Percentiles rank a stretch among this genome's conserved stretches.
Evolutionary conservation across 2,329 filamentous ascomycete species (phyloP).

Genomic region (Penicillium crustosum): DNA sequence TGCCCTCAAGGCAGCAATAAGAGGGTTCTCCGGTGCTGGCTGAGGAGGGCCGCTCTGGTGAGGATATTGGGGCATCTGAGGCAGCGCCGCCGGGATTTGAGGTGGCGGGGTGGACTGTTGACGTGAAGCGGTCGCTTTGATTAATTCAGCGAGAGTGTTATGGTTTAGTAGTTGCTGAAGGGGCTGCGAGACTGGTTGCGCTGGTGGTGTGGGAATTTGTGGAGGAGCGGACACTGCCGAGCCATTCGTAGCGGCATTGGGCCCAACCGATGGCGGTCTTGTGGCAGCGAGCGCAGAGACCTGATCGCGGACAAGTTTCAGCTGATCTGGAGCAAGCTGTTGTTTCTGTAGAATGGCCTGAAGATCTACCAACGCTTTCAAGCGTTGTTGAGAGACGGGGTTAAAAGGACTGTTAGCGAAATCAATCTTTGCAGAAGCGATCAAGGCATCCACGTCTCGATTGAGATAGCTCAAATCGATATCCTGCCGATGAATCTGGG

Average conservation of each 20-base stretch:
- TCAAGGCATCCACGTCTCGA: constrained; percentile 77
- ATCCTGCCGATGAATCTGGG: constrained; percentile 38
- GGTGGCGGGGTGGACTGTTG: constrained; percentile 49
- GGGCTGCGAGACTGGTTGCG: constrained; percentile 37
- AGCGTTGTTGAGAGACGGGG: constrained; percentile 69
- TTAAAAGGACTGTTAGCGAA: constrained; percentile 76
- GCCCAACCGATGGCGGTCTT: constrained; percentile 20
- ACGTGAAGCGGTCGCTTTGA: constrained; percentile 44
- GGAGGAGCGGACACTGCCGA: constrained; percentile 34
- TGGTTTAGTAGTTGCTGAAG: constrained; percentile 43
- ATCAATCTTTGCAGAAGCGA: constrained; percentile 69
- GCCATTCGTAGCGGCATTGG: constrained; percentile 18
- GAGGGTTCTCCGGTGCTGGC: constrained; percentile 56
- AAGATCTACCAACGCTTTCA: constrained; percentile 82
- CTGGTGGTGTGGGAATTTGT: constrained; percentile 44
- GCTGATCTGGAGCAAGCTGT: constrained; percentile 74
- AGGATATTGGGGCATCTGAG: constrained; percentile 61
- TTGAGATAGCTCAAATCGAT: constrained; percentile 70
- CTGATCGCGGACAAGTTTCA: constrained; percentile 81
- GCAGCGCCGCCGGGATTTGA: constrained; percentile 42
- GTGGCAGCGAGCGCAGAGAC: constrained; percentile 69
- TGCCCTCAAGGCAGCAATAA: constrained; percentile 67
- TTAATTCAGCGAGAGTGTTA: constrained; percentile 46
- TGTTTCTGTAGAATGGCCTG: constrained; percentile 77
- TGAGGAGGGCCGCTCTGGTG: constrained; percentile 56